These are phyloP conservation scores for Neolentinus lepideus DNA, from an alignment of 1,284 basidiomycete species.

Conservation along the genomic window DNA sequence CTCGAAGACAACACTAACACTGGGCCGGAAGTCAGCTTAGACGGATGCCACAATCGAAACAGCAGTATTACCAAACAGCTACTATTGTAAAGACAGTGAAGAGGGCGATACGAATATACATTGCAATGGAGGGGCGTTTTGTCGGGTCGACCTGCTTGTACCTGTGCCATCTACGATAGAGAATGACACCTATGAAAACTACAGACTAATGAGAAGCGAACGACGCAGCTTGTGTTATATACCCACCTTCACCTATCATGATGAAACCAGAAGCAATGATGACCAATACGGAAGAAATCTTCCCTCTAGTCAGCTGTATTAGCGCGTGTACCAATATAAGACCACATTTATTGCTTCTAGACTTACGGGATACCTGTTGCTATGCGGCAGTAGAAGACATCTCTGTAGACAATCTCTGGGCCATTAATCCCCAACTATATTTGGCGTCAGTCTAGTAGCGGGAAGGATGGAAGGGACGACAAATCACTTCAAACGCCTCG, in stretches of 20 bases:
- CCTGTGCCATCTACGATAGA: not conserved
- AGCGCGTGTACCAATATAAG: too few relatives aligned
- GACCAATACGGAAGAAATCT: not conserved
- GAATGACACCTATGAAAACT: not conserved
- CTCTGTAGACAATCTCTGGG: not conserved
- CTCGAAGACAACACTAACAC: too few relatives aligned
- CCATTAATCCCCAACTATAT: not conserved
- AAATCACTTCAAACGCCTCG: not conserved
- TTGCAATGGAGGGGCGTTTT: not conserved
- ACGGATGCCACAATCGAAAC: not conserved
- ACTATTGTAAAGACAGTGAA: not conserved
- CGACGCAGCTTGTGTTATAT: not conserved
- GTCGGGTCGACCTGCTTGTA: not conserved
- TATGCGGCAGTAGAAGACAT: not conserved
- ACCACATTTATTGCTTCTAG: not conserved
- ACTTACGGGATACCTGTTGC: not conserved
- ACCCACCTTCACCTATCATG: not conserved
- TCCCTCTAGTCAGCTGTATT: not conserved
- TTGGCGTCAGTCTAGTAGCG: too few relatives aligned
- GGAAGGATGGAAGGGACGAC: not conserved
- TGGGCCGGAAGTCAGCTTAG: not conserved
- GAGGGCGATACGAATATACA: not conserved
- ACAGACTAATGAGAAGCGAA: not conserved
- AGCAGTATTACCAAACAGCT: not conserved
- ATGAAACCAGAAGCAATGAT: not conserved